Percentiles rank a stretch among this genome's conserved stretches.
These are phyloP conservation scores for Talaromyces sp. DNA, from an alignment of 2,329 filamentous ascomycete species.

Conservation along the genomic window DNA sequence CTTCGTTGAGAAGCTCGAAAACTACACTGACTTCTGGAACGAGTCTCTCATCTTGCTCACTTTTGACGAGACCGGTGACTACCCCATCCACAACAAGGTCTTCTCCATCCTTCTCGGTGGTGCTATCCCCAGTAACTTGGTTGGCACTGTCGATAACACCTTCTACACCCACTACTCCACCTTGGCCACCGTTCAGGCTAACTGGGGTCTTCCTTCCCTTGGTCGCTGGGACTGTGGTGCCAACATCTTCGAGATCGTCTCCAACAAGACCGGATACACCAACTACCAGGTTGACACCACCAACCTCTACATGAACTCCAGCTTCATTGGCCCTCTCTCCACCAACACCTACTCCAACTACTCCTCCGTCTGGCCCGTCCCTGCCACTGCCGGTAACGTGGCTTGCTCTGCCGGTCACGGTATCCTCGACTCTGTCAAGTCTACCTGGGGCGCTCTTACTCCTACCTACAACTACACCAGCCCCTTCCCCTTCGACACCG, in stretches of 20 bases:
- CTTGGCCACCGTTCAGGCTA: conserved; percentile 65
- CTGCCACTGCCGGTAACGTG: conserved; percentile 28
- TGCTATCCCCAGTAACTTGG: conserved; percentile 63
- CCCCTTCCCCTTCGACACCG: conserved; percentile 34
- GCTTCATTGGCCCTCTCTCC: conserved; percentile 52
- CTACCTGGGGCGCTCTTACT: conserved; percentile 30
- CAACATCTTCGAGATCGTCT: conserved; percentile 66
- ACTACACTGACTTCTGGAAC: conserved; percentile 69
- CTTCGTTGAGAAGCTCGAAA: conserved; percentile 70
- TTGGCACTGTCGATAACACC: conserved; percentile 66
- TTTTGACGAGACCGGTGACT: conserved; percentile 76
- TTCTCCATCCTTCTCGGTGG: conserved; percentile 72
- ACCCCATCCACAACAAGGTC: conserved; percentile 65
- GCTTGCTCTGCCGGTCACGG: conserved; percentile 38
- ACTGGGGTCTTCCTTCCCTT: conserved; percentile 68
- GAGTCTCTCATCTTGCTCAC: conserved; percentile 73
- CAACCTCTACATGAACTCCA: conserved; percentile 53
- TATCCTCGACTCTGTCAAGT: conserved; percentile 36
- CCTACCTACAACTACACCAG: conserved; percentile 38
- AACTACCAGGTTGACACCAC: conserved; percentile 42
- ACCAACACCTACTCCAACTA: conserved; percentile 29
- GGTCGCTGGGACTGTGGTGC: conserved; percentile 71
- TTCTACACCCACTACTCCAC: conserved; percentile 74
- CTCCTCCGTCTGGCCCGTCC: conserved; percentile 32
- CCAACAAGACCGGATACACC: conserved; percentile 59